Base-by-base conservation (phyloP, 805 yeast species). In the Candida coleopterorum region DNA sequence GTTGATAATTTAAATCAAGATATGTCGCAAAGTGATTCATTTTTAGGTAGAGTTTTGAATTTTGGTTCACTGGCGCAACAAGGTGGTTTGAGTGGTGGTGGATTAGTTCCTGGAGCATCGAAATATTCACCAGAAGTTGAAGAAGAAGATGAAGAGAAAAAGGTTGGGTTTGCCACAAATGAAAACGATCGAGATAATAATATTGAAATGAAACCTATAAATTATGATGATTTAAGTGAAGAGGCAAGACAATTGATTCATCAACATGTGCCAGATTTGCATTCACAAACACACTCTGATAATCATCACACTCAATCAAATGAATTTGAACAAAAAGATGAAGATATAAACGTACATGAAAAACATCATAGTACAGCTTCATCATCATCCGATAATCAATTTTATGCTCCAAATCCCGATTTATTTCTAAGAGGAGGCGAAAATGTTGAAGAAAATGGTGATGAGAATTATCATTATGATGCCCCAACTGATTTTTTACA, bases 231-330 rank as follows among this genome's bases (percentile, higher is more conserved):
- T 22, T 55, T 73, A 22, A 64, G 66, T 18, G 62, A 66, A 25
- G 81, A 79, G 43, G 86, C 85, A 1, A 64, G 67, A 35, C 70
- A 70, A 21, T 61, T 80, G 39, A 72, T 80, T 6, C 60, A 67
- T 17, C 65, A 69, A 6, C 83, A 78, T 52, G 63, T 67, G 29
- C 60, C 67, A 6, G 53, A 53, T 38, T 17, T 44, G 11, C 35
- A 37, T 26, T 27, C 30, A 14, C 16, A 20, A 10, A 15, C 26
- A 8, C 11, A 18, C 5, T 25, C 30, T 7, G 27, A 4, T 4
- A n/a, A n/a, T n/a, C n/a, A n/a, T n/a, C n/a, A n/a, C n/a, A 20
- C 16, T 6, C 18, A 24, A 6, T 22, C 26, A 9, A 23, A 25
- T 18, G 24, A 23, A 4, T 22, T 35, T 15, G 12, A 23, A 27